These are phyloP conservation scores for Astrocystis sublimbata DNA, from an alignment of 495 filamentous ascomycete genomes.

Conservation along the genomic window DNA sequence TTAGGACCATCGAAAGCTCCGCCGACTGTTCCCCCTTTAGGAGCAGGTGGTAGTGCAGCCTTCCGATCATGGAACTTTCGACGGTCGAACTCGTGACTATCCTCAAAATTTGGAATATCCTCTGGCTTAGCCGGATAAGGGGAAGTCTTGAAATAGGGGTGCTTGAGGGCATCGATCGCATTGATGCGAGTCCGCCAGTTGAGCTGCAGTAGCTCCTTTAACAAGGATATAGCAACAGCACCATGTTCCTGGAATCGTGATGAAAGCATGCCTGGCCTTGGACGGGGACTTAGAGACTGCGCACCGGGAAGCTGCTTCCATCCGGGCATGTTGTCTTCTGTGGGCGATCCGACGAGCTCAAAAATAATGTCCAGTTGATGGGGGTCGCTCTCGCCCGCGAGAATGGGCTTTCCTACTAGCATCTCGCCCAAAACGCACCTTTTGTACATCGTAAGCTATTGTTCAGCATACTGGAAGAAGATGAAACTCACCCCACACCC, in stretches of 20 bases:
- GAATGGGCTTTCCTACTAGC: slow-evolving; percentile 90
- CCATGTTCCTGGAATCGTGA: slow-evolving; percentile 72
- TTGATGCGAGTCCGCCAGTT: slow-evolving; percentile 89
- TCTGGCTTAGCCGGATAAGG: slow-evolving; percentile 79
- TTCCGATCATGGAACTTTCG: slow-evolving; percentile 81
- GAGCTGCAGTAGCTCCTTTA: slow-evolving; percentile 80
- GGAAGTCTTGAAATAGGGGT: slow-evolving; percentile 81
- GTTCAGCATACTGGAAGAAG: neutral
- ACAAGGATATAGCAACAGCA: slow-evolving; percentile 70
- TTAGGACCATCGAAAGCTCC: slow-evolving; percentile 61
- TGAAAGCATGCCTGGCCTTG: slow-evolving; percentile 64
- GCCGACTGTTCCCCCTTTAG: slow-evolving; percentile 84
- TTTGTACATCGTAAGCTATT: slow-evolving; percentile 34
- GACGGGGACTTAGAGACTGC: slow-evolving; percentile 68
- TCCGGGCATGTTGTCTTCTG: slow-evolving; percentile 89
- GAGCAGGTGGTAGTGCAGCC: slow-evolving; percentile 79
- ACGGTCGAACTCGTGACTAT: slow-evolving; percentile 93
- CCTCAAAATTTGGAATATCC: slow-evolving; percentile 85
- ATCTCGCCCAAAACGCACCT: slow-evolving; percentile 98
- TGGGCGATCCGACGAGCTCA: slow-evolving; percentile 88
- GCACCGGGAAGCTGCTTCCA: slow-evolving; percentile 80
- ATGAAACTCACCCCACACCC: slow-evolving; percentile 80
- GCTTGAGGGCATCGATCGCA: slow-evolving; percentile 89
- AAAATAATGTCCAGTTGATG: slow-evolving; percentile 93
- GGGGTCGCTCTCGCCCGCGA: slow-evolving; percentile 82